Percentiles rank a stretch among this genome's conserved stretches.
Conservation (phyloP, 1,139 yeast species). For the Magnusiomyces tetraspermus region DNA sequence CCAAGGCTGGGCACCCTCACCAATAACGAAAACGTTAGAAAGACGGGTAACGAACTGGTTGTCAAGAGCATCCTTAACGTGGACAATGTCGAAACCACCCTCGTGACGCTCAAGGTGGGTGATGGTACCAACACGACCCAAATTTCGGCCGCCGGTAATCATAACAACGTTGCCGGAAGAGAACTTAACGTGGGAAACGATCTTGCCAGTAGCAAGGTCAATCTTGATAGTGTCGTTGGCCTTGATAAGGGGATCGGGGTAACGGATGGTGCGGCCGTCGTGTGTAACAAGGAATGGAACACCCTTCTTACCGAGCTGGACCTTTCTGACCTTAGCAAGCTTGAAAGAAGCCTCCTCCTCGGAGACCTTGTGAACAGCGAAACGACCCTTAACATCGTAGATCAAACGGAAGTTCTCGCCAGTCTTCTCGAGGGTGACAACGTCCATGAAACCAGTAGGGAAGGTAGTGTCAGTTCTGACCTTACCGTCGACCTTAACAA, state of each 20-base stretch:
- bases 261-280: conserved; percentile 99
- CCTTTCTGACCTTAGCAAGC: conserved; percentile 95
- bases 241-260: conserved; percentile 96
- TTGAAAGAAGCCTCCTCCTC: conserved; percentile 98
- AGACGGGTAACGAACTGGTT: conserved; percentile 98
- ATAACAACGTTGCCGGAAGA: conserved; percentile 93
- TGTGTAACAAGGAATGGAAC: conserved; percentile 97
- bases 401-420: conserved; percentile 98
- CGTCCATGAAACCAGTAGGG: conserved; percentile 99
- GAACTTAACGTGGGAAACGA: conserved; percentile 83
- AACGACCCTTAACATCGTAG: conserved; percentile 97
- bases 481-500: conserved; percentile 97
- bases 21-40: conserved; percentile 91
- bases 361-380: conserved; percentile 98
- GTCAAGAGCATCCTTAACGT: conserved; percentile 94
- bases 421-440: conserved; percentile 92
- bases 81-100: conserved; percentile 99
- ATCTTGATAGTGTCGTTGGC: conserved; percentile 96
- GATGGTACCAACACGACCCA: conserved; percentile 99
- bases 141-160: conserved; percentile 99
- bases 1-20: conserved; percentile 97
- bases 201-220: conserved; percentile 92
- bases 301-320: conserved; percentile 96
- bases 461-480: conserved; percentile 96
- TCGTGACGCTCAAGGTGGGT: conserved; percentile 98